A percentile compares a stretch with the other conserved stretches of the same genome.
Evolutionary conservation across 768 basidiomycete genomes (phyloP).

Genomic region (Podaxis sp.): DNA sequence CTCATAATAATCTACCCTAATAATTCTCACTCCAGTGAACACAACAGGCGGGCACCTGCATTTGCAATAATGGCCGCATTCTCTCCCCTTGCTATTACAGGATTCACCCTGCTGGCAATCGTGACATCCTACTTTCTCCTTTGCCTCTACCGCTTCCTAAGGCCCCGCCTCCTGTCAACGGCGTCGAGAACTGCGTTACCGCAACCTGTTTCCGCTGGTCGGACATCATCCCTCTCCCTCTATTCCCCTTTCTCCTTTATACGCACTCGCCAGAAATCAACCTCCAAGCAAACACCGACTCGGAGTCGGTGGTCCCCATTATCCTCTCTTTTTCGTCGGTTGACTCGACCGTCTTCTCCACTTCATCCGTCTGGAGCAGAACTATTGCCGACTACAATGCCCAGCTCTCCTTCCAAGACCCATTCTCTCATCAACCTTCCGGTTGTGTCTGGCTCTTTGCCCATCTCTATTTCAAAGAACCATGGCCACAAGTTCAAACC

Average conservation of each 20-base stretch:
- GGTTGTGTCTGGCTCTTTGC: neutral
- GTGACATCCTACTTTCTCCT: conserved; percentile 3
- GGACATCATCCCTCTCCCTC: conserved; percentile 6
- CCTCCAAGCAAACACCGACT: neutral
- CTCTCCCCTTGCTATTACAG: conserved; percentile 7
- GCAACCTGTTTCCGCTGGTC: conserved; percentile 10
- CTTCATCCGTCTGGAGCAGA: conserved; percentile 7
- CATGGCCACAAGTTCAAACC: neutral
- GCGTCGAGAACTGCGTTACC: neutral
- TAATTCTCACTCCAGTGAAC: neutral
- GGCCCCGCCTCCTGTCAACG: neutral
- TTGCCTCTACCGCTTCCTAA: conserved; percentile 4
- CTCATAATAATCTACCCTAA: neutral
- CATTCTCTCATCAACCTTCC: conserved; percentile 7
- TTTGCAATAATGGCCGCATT: conserved; percentile 3
- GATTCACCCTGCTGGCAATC: conserved; percentile 7
- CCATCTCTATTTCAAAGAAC: neutral
- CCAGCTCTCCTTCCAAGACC: neutral
- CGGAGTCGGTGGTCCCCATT: conserved; percentile 8
- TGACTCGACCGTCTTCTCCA: conserved; percentile 7
- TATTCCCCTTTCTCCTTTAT: conserved; percentile 3
- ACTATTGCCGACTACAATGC: conserved; percentile 4
- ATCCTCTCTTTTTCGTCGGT: neutral
- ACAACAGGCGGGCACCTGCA: conserved; percentile 5
- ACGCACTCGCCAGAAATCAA: neutral